A percentile compares a stretch with the other conserved stretches of the same genome.
Evolutionary conservation across 2,329 filamentous ascomycete genomes (phyloP).

Genomic region (Hymenoscyphus scutula): DNA sequence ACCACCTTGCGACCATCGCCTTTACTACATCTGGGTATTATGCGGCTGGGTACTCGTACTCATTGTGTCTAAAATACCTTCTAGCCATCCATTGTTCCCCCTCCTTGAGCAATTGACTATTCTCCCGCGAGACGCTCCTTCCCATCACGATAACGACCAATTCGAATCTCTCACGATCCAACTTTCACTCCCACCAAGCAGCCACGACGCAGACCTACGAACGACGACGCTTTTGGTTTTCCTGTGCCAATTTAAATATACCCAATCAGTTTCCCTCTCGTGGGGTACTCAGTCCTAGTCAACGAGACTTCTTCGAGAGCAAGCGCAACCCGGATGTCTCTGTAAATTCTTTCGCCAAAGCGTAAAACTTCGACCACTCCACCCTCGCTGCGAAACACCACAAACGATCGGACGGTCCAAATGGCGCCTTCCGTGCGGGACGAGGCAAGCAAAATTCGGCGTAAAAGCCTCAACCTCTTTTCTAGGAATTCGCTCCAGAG

Average conservation of each 20-base stretch:
- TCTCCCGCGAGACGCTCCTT: neutral
- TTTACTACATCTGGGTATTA: neutral
- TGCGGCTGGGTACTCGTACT: neutral
- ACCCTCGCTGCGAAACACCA: constrained; percentile 1
- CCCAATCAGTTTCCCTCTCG: neutral
- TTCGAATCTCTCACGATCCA: neutral
- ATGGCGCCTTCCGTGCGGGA: constrained; percentile 32
- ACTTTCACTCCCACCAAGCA: neutral
- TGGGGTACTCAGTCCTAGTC: neutral
- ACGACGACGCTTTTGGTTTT: constrained; percentile 3
- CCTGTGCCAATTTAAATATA: constrained; percentile 8
- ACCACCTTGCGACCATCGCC: neutral
- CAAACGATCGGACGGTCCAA: constrained; percentile 15
- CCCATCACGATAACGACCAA: neutral
- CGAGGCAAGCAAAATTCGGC: constrained; percentile 22
- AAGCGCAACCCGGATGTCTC: constrained; percentile 11
- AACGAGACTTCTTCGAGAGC: constrained; percentile 3
- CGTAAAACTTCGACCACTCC: neutral
- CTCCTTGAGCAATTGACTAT: neutral
- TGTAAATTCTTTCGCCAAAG: neutral
- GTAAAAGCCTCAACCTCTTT: constrained; percentile 35
- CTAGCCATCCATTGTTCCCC: neutral
- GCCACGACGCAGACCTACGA: neutral
- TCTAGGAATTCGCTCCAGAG: constrained; percentile 25
- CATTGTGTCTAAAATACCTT: neutral